phyloP scores from a whole-genome alignment of 2,329 filamentous ascomycete genomes.

The Dendryphion nanum region DNA sequence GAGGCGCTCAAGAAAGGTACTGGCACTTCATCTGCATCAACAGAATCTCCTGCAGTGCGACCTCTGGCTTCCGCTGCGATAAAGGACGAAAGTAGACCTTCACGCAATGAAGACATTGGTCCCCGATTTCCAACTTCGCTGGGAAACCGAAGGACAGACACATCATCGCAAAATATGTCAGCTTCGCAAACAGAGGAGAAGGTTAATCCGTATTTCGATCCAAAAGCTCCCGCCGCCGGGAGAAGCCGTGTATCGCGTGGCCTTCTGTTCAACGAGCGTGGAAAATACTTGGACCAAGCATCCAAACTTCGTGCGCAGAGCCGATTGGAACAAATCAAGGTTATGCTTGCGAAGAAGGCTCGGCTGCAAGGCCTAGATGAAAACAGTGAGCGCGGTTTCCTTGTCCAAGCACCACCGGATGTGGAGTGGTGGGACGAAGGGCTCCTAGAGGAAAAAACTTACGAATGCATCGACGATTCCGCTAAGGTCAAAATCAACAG shows the following conservation, averaged over 20 bases:
- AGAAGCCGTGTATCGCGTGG: slow-evolving; percentile 68
- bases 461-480: slow-evolving; percentile 66
- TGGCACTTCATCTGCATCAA: slow-evolving; percentile 33
- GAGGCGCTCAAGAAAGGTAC: slow-evolving; percentile 71
- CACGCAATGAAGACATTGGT: slow-evolving; percentile 40
- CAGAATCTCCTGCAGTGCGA: slow-evolving; percentile 39
- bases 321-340: slow-evolving; percentile 90
- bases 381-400: slow-evolving; percentile 85
- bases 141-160: slow-evolving; percentile 54
- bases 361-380: slow-evolving; percentile 93
- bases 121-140: slow-evolving; percentile 56
- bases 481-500: slow-evolving; percentile 70
- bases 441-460: slow-evolving; percentile 71
- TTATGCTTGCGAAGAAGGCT: slow-evolving; percentile 81
- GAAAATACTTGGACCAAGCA: slow-evolving; percentile 95
- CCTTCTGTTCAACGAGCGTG: slow-evolving; percentile 89
- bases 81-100: slow-evolving; percentile 1
- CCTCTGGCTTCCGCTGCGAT: slow-evolving; percentile 44
- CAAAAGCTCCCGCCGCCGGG: slow-evolving; percentile 58
- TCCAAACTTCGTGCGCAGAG: slow-evolving; percentile 85
- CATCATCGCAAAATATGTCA: slow-evolving; percentile 37
- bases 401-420: slow-evolving; percentile 78
- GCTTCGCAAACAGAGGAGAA: slow-evolving; percentile 33
- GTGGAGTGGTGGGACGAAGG: slow-evolving; percentile 99
- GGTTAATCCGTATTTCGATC: slow-evolving; percentile 81